phyloP scores from a whole-genome alignment of 192 early-diverging fungal genomes.

The Coemansia sp. region DNA sequence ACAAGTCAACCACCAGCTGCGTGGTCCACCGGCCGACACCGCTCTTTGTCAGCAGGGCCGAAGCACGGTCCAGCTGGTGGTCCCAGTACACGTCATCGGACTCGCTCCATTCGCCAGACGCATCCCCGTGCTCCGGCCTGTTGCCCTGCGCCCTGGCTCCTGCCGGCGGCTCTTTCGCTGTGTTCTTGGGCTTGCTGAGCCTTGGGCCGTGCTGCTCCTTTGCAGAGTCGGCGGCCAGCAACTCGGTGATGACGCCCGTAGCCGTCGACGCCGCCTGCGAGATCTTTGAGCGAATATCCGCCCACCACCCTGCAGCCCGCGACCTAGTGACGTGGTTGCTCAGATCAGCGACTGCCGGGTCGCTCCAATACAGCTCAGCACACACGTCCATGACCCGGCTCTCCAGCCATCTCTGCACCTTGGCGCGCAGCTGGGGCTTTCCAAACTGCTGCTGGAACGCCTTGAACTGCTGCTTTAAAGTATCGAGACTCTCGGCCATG shows the following conservation, averaged over 20 bases:
- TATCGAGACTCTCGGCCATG: slow-evolving; percentile 90
- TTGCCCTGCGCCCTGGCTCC: background rate
- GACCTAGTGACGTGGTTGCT: slow-evolving; percentile 56
- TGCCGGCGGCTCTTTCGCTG: background rate
- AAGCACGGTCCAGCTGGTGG: slow-evolving; percentile 75
- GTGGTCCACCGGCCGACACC: slow-evolving; percentile 90
- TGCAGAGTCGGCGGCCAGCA: slow-evolving; percentile 34
- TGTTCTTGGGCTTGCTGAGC: slow-evolving; percentile 9
- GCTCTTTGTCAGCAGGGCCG: slow-evolving; percentile 87
- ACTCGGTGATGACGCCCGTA: slow-evolving; percentile 30
- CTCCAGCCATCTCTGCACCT: slow-evolving; percentile 89
- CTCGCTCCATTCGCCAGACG: slow-evolving; percentile 31
- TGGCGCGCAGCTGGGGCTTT: slow-evolving; percentile 88
- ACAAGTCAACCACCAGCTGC: slow-evolving; percentile 86
- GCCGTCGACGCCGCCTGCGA: slow-evolving; percentile 22
- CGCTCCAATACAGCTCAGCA: slow-evolving; percentile 88
- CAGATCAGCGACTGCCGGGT: slow-evolving; percentile 65
- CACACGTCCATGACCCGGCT: slow-evolving; percentile 86
- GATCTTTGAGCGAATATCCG: slow-evolving; percentile 22
- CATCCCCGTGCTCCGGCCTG: background rate
- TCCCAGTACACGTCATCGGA: slow-evolving; percentile 68
- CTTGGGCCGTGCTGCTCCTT: slow-evolving; percentile 45
- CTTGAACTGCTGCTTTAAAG: slow-evolving; percentile 91
- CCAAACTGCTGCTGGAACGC: slow-evolving; percentile 90
- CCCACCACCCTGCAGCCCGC: slow-evolving; percentile 46